These are phyloP conservation scores for Kazachstania africana DNA, from an alignment of 805 yeast species.

Conservation along the genomic window DNA sequence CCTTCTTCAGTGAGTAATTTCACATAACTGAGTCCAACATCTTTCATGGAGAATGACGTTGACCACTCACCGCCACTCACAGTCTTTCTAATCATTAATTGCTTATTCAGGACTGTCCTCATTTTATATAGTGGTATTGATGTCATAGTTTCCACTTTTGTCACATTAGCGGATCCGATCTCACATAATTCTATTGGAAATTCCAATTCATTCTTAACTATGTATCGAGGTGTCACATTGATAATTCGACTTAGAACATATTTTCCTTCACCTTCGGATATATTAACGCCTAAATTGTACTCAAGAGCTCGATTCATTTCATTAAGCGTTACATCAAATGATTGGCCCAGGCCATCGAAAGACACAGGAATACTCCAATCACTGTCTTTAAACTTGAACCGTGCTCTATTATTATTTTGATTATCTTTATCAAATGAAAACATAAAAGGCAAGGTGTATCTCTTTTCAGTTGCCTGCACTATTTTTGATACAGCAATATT, in stretches of 20 bases:
- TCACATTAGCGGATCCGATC: conserved; percentile 46
- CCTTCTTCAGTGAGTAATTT: conserved; percentile 53
- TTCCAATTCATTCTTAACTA: conserved; percentile 51
- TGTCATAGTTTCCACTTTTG: conserved; percentile 36
- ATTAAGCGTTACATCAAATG: conserved; percentile 43
- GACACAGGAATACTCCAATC: conserved; percentile 63
- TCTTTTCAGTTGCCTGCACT: conserved; percentile 15
- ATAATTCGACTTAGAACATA: conserved; percentile 69
- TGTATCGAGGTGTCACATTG: conserved; percentile 71
- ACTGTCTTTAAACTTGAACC: conserved; percentile 55
- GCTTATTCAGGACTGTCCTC: conserved; percentile 41
- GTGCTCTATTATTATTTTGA: conserved; percentile 55
- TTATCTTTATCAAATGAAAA: conserved; percentile 64
- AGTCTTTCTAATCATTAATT: conserved; percentile 46
- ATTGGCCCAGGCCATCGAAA: conserved; percentile 84
- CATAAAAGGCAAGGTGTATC: conserved; percentile 50
- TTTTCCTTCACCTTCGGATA: conserved; percentile 77
- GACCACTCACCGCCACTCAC: conserved; percentile 63
- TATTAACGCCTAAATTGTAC: conserved; percentile 61
- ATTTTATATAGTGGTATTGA: conserved; percentile 53
- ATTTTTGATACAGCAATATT: conserved; percentile 42
- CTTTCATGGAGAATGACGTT: conserved; percentile 74
- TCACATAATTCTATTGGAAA: conserved; percentile 52
- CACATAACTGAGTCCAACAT: conserved; percentile 70
- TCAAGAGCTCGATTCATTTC: conserved; percentile 44